Evolutionary conservation across 345 rosid genomes (phyloP).

Genomic region (Arabidopsis thaliana): DNA sequence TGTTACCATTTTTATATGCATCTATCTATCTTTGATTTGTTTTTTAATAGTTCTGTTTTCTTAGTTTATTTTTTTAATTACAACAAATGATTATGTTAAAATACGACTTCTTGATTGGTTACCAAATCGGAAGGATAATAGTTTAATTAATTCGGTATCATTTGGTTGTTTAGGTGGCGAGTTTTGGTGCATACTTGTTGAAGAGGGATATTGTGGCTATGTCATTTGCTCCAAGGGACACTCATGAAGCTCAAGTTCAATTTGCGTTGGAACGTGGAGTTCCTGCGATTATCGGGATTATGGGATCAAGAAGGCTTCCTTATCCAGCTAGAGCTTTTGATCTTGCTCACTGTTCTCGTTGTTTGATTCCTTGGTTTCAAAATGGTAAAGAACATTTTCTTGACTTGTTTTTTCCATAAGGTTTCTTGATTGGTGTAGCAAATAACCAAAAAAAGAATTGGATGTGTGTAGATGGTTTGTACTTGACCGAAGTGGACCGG

Average conservation of each 20-base stretch:
- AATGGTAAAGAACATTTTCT: slow-evolving; percentile 50
- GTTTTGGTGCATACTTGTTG: slow-evolving; percentile 93
- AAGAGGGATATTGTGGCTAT: slow-evolving; percentile 73
- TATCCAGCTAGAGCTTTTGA: slow-evolving; percentile 97
- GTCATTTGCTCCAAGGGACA: slow-evolving; percentile 98
- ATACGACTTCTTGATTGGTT: neutral
- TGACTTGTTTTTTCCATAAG: neutral
- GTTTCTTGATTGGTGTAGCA: slow-evolving; percentile 45
- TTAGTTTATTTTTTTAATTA: neutral
- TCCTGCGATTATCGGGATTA: slow-evolving; percentile 88
- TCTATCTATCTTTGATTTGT: neutral
- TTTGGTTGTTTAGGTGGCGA: slow-evolving; percentile 69
- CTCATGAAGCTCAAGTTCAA: slow-evolving; percentile 96
- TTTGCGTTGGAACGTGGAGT: slow-evolving; percentile 97
- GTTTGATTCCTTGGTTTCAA: slow-evolving; percentile 85
- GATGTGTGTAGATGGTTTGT: slow-evolving; percentile 70
- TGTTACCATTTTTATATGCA: neutral
- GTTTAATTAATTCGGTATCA: neutral
- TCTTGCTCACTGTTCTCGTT: slow-evolving; percentile 96
- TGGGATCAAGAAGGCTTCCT: slow-evolving; percentile 87
- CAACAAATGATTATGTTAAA: slow-evolving; percentile 6
- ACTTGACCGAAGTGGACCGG: slow-evolving; percentile 86
- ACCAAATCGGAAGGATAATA: neutral
- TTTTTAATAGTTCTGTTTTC: neutral
- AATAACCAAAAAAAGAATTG: slow-evolving; percentile 44